Base-by-base conservation (phyloP, 768 basidiomycete genomes). In the Suillus subalutaceus region DNA sequence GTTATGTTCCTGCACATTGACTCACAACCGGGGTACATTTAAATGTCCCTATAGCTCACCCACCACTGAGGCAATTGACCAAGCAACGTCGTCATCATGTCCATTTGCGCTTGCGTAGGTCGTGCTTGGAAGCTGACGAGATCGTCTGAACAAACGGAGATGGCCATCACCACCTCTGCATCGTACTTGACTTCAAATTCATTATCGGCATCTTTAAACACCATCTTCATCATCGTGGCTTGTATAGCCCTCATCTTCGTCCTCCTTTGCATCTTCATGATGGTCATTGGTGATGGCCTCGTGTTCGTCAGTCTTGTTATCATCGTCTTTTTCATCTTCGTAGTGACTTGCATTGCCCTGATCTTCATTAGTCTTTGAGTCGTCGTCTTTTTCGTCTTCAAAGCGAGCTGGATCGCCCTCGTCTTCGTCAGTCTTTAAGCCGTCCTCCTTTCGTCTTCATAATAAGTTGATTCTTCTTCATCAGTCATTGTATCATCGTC, bases 111-210 rank as follows among this genome's bases (percentile, higher is more conserved):
- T 38, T 41, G 40, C 6, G 40, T 20, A 18, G 58, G 58, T 20
- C 16, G 58, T 41, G 40, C 26, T 41, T 30, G 58, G 16, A 59
- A 59, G 58, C 26, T 41, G 40, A 10, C 16, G 16, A 38, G 23
- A 59, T 59, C 23, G 9, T 59, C 16, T 16, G 58, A 59, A 13
- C 58, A 59, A 10, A 59, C 58, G 15, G 58, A 40, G 26, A 59
- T 26, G 18, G 41, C 6, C 16, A 59, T 5, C 16, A 20, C 40
- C 26, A 41, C 16, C 5, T 15, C 10, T n/a, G 23, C 9, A 30
- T 59, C 26, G 38, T 41, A 40, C 23, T 40, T 23, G 15, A 41
- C 23, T 41, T 38, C 57, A 15, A 40, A 40, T 18, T 26, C 23
- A 26, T 40, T 7, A 8, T 32, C 53, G 10, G 9, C 32, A 16